Evolutionary conservation across 768 basidiomycete species (phyloP).

Genomic region (Boletellus ananiceps): DNA sequence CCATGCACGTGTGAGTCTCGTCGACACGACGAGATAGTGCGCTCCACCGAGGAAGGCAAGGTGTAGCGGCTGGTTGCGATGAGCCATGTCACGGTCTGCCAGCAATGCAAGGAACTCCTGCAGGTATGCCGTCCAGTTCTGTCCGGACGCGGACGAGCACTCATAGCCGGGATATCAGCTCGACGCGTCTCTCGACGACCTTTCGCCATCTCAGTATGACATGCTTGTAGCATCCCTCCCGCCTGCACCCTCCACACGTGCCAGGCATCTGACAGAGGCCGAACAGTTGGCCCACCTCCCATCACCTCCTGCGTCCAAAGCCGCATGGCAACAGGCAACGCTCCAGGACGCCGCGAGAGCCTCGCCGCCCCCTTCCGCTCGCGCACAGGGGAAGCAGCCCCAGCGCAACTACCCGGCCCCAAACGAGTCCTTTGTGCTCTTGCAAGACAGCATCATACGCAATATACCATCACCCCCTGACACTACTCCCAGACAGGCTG

Average conservation of each 20-base stretch:
- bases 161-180: conserved; percentile 40
- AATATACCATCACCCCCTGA: conserved; percentile 58
- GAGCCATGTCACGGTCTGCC: conserved; percentile 52
- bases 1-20: background rate
- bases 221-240: conserved; percentile 72
- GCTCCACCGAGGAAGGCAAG: too few relatives aligned
- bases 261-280: conserved; percentile 36
- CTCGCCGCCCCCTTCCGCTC: conserved; percentile 44
- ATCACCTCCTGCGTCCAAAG: conserved; percentile 48
- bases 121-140: conserved; percentile 45
- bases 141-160: conserved; percentile 1
- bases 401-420: conserved; percentile 53
- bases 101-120: conserved; percentile 89
- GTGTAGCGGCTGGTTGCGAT: conserved; percentile 30
- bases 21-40: background rate
- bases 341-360: conserved; percentile 32
- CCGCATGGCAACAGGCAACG: conserved; percentile 60
- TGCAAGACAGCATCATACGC: conserved; percentile 77
- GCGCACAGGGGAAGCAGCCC: conserved; percentile 57
- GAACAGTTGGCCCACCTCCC: conserved; percentile 46
- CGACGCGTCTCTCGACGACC: conserved; percentile 86
- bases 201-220: conserved; percentile 84
- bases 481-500: conserved; percentile 40
- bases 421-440: conserved; percentile 86
- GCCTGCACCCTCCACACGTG: conserved; percentile 42